phyloP scores from a whole-genome alignment of 2,329 filamentous ascomycete genomes.

The Neofusicoccum laricinum region DNA sequence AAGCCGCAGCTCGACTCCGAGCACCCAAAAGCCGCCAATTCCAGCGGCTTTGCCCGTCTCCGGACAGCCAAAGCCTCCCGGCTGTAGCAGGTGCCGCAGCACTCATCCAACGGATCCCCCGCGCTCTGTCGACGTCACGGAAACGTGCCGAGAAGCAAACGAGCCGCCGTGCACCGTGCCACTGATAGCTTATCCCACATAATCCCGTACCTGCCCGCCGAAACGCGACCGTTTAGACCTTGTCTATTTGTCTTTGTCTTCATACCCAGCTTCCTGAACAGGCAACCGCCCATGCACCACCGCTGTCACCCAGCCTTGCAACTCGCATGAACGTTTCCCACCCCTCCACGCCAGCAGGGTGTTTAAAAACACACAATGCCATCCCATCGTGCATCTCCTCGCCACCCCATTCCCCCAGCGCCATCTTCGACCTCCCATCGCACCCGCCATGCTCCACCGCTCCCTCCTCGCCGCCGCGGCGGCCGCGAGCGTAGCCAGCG shows the following conservation, averaged over 20 bases:
- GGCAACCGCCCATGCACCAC: neutral
- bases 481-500: neutral
- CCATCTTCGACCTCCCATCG: too few species aligned
- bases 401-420: neutral
- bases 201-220: neutral
- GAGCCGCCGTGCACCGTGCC: neutral
- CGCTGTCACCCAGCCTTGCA: neutral
- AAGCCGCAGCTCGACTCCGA: neutral
- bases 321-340: neutral
- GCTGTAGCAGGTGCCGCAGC: neutral
- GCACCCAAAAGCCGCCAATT: neutral
- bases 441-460: neutral
- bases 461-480: neutral
- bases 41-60: neutral
- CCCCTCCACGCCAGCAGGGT: neutral
- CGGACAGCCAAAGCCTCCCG: neutral
- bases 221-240: neutral
- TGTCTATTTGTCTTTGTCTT: neutral
- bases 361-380: neutral
- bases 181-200: neutral
- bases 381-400: neutral
- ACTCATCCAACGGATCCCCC: neutral
- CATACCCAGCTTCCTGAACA: neutral
- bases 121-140: neutral
- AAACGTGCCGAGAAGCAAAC: neutral